Percentiles rank a stretch among this genome's conserved stretches.
Conservation (phyloP, 208 protist species). For the Vickermania spadyakhi region DNA sequence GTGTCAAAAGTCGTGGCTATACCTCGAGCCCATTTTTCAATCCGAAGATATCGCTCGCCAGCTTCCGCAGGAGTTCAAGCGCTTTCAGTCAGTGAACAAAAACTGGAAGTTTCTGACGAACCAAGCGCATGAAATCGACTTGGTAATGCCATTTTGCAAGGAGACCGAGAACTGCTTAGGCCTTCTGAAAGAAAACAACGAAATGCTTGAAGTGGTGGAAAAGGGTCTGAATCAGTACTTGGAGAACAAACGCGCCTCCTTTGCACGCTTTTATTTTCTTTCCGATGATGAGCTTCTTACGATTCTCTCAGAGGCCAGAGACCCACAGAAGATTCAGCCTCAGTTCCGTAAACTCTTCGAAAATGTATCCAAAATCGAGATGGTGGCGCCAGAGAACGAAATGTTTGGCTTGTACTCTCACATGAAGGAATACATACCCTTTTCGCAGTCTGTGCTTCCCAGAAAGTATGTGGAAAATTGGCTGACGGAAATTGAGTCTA, state of each 20-base stretch:
- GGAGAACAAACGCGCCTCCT: conserved; percentile 92
- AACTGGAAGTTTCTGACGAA: conserved; percentile 91
- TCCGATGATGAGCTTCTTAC: conserved; percentile 90
- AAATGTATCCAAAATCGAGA: conserved; percentile 90
- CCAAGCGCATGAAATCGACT: conserved; percentile 69
- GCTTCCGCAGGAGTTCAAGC: conserved; percentile 90
- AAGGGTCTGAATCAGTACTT: conserved; percentile 95
- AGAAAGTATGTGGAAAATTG: conserved; percentile 96
- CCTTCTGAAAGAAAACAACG: conserved; percentile 90
- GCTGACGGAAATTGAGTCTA: conserved; percentile 93
- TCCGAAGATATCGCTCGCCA: conserved; percentile 95
- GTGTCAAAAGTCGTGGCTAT: conserved; percentile 95
- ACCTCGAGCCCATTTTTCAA: conserved; percentile 96
- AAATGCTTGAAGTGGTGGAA: conserved; percentile 94
- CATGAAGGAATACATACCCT: conserved; percentile 93
- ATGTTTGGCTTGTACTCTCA: conserved; percentile 94
- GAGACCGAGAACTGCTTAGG: conserved; percentile 72
- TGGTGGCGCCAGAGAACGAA: conserved; percentile 79
- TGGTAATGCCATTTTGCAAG: conserved; percentile 79
- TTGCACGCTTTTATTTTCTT: conserved; percentile 92
- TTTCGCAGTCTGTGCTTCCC: conserved; percentile 88
- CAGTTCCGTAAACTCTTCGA: conserved; percentile 96
- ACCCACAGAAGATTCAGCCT: conserved; percentile 93
- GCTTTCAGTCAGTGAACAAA: conserved; percentile 91
- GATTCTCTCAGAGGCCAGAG: conserved; percentile 93